These are phyloP conservation scores for Alternaria alternata DNA, from an alignment of 2,329 filamentous ascomycete species.

Conservation along the genomic window DNA sequence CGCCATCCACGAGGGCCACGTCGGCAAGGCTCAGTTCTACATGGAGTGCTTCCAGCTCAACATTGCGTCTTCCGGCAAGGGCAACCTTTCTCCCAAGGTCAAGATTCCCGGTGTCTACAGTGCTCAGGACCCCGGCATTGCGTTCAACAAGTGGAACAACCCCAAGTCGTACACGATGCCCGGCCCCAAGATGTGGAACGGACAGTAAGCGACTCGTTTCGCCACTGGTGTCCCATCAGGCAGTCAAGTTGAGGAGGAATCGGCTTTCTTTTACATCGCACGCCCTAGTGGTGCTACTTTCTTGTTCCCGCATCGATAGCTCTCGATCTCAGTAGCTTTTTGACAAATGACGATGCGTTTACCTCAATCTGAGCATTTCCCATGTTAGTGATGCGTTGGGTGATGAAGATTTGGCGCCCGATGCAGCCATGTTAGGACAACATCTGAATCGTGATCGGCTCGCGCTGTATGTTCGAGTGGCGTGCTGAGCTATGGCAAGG, in stretches of 20 bases:
- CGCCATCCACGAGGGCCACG: constrained; percentile 42
- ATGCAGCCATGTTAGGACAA: neutral
- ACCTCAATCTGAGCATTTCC: neutral
- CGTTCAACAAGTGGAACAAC: constrained; percentile 56
- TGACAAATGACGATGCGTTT: neutral
- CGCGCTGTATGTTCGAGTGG: neutral
- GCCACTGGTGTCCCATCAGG: neutral
- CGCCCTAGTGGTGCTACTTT: constrained; percentile 4
- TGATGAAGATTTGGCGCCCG: neutral
- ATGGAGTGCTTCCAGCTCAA: constrained; percentile 57
- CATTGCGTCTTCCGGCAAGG: constrained; percentile 53
- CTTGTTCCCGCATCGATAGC: constrained; percentile 5
- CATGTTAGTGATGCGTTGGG: neutral
- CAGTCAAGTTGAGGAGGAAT: constrained; percentile 5
- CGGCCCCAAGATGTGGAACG: constrained; percentile 39
- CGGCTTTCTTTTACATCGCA: neutral
- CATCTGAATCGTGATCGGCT: neutral
- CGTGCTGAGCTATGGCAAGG: neutral
- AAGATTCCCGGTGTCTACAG: too few relatives aligned
- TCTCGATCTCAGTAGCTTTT: neutral
- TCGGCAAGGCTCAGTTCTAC: constrained; percentile 46
- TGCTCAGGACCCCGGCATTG: constrained; percentile 52
- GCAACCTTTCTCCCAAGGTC: constrained; percentile 40
- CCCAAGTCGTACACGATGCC: constrained; percentile 44
- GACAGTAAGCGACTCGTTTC: constrained; percentile 15